Evolutionary conservation across 2,329 filamentous ascomycete genomes (phyloP).

Genomic region (Phoma sp.): DNA sequence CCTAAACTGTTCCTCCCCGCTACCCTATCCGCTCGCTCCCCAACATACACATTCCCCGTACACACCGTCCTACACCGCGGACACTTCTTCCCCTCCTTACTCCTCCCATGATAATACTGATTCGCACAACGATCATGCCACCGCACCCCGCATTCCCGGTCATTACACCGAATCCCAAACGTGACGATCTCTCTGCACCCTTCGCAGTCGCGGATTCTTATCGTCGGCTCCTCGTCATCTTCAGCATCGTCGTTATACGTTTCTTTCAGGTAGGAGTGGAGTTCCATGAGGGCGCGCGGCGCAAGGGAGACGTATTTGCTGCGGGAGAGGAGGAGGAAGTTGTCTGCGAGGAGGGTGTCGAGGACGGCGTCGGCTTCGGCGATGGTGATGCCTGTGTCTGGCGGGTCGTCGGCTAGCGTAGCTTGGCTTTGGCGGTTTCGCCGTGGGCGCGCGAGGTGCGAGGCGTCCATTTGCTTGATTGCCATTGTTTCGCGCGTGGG

Average conservation of each 20-base stretch:
- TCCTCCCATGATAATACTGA: conserved; percentile 36
- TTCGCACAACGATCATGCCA: conserved; percentile 47
- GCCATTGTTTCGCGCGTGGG: conserved; percentile 82
- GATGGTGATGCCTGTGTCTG: conserved; percentile 68
- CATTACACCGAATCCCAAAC: conserved; percentile 53
- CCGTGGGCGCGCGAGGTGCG: conserved; percentile 66
- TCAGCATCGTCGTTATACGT: conserved; percentile 75
- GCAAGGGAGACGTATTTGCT: conserved; percentile 78
- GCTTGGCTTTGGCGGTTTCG: conserved; percentile 40
- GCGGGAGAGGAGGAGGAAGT: conserved; percentile 81
- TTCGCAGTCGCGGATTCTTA: conserved; percentile 84
- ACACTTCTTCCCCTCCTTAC: conserved; percentile 32
- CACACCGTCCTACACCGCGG: conserved; percentile 43
- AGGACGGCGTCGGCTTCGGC: conserved; percentile 79
- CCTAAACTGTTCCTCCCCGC: conserved; percentile 5
- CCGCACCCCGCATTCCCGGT: conserved; percentile 37
- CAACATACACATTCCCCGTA: conserved; percentile 61
- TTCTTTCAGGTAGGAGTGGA: conserved; percentile 82
- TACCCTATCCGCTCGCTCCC: conserved; percentile 38
- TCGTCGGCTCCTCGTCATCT: conserved; percentile 55
- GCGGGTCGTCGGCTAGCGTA: conserved; percentile 45
- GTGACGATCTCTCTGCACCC: conserved; percentile 92
- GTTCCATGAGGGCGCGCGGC: conserved; percentile 81
- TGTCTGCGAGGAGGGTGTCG: conserved; percentile 73
- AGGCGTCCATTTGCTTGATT: conserved; percentile 78